A percentile compares a stretch with the other conserved stretches of the same genome.
Evolutionary conservation across 495 filamentous ascomycete genomes (phyloP).

Genomic region (Trichocladium uniseriatum): DNA sequence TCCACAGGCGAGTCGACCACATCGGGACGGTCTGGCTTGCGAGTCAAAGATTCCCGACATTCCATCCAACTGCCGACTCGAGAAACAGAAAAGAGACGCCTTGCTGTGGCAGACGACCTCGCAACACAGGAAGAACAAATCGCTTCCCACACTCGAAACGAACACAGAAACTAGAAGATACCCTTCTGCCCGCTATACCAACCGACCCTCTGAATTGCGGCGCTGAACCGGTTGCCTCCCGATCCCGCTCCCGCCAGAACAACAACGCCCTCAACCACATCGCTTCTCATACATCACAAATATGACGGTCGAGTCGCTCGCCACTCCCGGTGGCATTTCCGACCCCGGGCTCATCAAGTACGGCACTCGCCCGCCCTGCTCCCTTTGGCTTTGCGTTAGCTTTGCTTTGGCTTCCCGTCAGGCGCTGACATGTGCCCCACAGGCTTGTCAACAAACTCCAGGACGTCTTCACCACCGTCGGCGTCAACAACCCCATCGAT

Average conservation of each 20-base stretch:
- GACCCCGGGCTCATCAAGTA: constrained; percentile 53
- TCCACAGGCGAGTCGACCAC: constrained; percentile 4
- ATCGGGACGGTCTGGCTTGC: constrained; percentile 6
- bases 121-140: background rate
- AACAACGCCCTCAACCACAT: background rate
- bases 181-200: background rate
- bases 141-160: background rate
- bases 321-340: constrained; percentile 44
- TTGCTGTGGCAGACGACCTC: background rate
- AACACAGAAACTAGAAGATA: background rate
- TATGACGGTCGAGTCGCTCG: constrained; percentile 30
- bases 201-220: background rate
- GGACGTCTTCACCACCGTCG: constrained; percentile 98
- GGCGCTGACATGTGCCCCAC: constrained; percentile 22
- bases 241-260: background rate
- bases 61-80: background rate
- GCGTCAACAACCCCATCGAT: constrained; percentile 98
- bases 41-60: constrained; percentile 13
- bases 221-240: background rate
- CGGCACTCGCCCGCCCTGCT: background rate
- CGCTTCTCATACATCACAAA: constrained; percentile 8
- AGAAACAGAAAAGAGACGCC: background rate
- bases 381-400: background rate
- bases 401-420: too few relatives aligned
- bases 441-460: constrained; percentile 98